Evolutionary conservation across 495 filamentous ascomycete genomes (phyloP).

Genomic region (Podospora appendiculata): DNA sequence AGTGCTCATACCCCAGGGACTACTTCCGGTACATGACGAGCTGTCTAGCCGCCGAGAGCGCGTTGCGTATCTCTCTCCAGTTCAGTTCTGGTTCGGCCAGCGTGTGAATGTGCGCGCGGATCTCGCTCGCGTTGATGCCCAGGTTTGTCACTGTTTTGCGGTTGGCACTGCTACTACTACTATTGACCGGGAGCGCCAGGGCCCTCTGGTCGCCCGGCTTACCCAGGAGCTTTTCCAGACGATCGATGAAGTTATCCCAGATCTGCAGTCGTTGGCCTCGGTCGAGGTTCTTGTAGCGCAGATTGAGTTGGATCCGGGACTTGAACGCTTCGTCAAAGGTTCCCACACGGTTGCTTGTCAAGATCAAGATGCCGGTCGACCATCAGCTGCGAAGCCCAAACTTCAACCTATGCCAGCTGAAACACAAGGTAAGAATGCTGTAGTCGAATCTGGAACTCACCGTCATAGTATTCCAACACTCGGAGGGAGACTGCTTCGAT

Average conservation of each 20-base stretch:
- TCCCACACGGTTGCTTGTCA: conserved; percentile 48
- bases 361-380: conserved; percentile 41
- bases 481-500: background rate
- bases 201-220: background rate
- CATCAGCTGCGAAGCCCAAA: too few relatives aligned
- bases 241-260: background rate
- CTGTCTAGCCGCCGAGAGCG: background rate
- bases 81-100: background rate
- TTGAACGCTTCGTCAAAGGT: conserved; percentile 48
- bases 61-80: background rate
- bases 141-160: background rate
- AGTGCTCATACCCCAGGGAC: background rate
- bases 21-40: background rate
- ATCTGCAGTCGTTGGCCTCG: background rate
- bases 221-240: background rate
- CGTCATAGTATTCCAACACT: background rate
- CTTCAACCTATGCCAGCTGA: too few relatives aligned
- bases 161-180: too few relatives aligned
- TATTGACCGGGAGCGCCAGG: background rate
- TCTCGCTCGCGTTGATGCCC: background rate
- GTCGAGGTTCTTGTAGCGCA: conserved; percentile 27
- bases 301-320: conserved; percentile 41
- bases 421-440: too few relatives aligned
- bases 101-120: background rate
- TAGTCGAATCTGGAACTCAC: too few relatives aligned